Conservation (phyloP, 495 filamentous ascomycete genomes). For the Hypomontagnella monticulosa region DNA sequence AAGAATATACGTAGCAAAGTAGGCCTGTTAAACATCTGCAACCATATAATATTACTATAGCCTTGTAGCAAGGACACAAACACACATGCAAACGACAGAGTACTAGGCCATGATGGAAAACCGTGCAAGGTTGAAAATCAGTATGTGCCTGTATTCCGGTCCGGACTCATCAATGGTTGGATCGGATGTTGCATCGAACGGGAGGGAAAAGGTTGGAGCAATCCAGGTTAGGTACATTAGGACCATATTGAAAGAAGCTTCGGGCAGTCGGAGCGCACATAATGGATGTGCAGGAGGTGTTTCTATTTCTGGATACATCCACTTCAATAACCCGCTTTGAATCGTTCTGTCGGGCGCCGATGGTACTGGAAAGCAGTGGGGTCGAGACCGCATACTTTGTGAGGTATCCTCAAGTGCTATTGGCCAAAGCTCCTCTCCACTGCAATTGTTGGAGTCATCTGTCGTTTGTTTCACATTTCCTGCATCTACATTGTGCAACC, state of each 20-base stretch:
- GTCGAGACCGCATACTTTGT: conserved; percentile 2
- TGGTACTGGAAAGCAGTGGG: conserved; percentile 24
- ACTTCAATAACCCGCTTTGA: conserved; percentile 4
- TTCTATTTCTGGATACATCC: conserved; percentile 37
- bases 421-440: conserved; percentile 24
- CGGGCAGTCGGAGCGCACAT: conserved; percentile 15
- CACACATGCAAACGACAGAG: neutral
- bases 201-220: conserved; percentile 30
- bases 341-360: conserved; percentile 27
- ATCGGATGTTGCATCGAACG: conserved; percentile 43
- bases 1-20: too few species aligned
- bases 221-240: too few species aligned
- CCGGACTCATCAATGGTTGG: conserved; percentile 32
- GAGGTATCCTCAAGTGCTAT: conserved; percentile 13
- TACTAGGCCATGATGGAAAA: neutral
- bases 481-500: conserved; percentile 28
- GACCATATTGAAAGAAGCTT: too few species aligned
- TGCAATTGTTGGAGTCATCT: conserved; percentile 25
- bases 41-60: neutral
- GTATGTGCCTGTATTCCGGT: conserved; percentile 20
- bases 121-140: too few species aligned
- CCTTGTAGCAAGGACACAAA: neutral
- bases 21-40: too few species aligned
- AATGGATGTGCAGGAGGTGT: conserved; percentile 19
- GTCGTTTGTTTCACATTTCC: conserved; percentile 37